Conservation (phyloP, 2,329 filamentous ascomycete genomes). For the Aspergillus oerlinghausenensis region DNA sequence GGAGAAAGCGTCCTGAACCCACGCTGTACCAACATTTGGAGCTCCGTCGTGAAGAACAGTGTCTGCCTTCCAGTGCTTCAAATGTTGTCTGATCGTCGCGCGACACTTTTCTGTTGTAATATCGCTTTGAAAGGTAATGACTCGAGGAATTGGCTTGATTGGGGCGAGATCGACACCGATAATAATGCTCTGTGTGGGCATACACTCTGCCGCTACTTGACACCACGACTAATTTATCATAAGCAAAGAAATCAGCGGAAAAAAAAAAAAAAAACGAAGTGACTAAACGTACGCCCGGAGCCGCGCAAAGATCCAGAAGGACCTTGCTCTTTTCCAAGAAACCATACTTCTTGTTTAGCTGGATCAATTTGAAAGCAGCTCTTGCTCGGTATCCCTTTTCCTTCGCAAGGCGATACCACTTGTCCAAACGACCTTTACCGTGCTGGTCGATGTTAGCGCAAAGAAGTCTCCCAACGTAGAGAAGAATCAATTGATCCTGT, state of each 20-base stretch:
- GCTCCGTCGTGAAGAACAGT: slow-evolving; percentile 95
- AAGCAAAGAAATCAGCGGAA: slow-evolving; percentile 12
- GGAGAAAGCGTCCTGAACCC: slow-evolving; percentile 97
- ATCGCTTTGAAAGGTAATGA: slow-evolving; percentile 94
- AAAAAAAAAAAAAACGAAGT: not conserved
- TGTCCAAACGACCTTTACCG: slow-evolving; percentile 96
- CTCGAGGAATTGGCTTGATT: slow-evolving; percentile 91
- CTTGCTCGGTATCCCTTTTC: slow-evolving; percentile 95
- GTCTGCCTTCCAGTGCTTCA: slow-evolving; percentile 96
- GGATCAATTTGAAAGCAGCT: slow-evolving; percentile 96
- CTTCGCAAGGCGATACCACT: slow-evolving; percentile 98
- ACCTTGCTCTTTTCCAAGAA: slow-evolving; percentile 97
- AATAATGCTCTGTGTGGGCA: slow-evolving; percentile 86
- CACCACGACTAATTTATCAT: slow-evolving; percentile 68
- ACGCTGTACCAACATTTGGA: slow-evolving; percentile 95
- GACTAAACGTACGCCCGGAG: slow-evolving; percentile 67
- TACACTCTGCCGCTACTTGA: slow-evolving; percentile 91
- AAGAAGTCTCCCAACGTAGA: not conserved
- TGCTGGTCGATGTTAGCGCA: slow-evolving; percentile 50
- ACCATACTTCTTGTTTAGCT: slow-evolving; percentile 98
- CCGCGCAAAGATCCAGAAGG: slow-evolving; percentile 93
- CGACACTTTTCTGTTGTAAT: slow-evolving; percentile 97
- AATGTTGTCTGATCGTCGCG: slow-evolving; percentile 77
- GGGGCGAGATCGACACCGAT: slow-evolving; percentile 90
- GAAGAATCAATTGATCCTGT: slow-evolving; percentile 5